Base-by-base conservation (phyloP, 2,329 filamentous ascomycete species). In the Zarea fungicola region DNA sequence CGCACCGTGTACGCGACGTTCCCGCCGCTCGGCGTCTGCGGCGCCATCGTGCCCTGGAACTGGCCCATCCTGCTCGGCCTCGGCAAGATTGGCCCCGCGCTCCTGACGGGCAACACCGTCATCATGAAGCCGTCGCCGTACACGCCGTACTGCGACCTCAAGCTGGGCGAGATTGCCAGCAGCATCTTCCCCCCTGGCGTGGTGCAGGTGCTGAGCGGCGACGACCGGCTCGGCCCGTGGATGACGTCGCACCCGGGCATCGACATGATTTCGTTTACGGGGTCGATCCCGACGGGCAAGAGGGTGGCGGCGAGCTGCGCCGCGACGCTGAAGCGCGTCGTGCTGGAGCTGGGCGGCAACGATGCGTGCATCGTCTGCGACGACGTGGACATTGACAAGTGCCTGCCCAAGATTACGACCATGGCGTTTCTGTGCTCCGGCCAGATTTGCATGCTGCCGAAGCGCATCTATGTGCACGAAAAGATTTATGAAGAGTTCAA, bases 211-310 rank as follows among this genome's bases (percentile, higher is more conserved):
- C 62, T 85, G 2, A 76, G 76, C 44, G 82, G 81, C 6, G 78
- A 78, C 44, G 80, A 84, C 55, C 67, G 71, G 35, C 73, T 85
- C 6, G 82, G 82, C 4, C 78, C 76, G 1, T 72, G 71, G 71
- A 61, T 85, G 44, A 82, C 78, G 0, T 62, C 60, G n/a, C 81
- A 85, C 56, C 77, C 78, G 0, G 76, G 71, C 18, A 74, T 84
- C 48, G 71, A 75, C 49, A 85, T 83, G 69, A 76, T 85, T 59
- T 74, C 70, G 55, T 85, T 85, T 64, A 85, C 82, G 0, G 81
- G 82, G 3, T 82, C 77, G 10, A 78, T 71, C 6, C 68, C 70
- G 0, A 83, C 78, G 0, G 81, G 81, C 9, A 83, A 83, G 68
- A 74, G 74, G 61, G 76, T 85, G 47, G 76, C 81, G 71, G 72